These are phyloP conservation scores for Cylindrotheca closterium DNA, from an alignment of 108 stramenopile genomes.

Conservation along the genomic window DNA sequence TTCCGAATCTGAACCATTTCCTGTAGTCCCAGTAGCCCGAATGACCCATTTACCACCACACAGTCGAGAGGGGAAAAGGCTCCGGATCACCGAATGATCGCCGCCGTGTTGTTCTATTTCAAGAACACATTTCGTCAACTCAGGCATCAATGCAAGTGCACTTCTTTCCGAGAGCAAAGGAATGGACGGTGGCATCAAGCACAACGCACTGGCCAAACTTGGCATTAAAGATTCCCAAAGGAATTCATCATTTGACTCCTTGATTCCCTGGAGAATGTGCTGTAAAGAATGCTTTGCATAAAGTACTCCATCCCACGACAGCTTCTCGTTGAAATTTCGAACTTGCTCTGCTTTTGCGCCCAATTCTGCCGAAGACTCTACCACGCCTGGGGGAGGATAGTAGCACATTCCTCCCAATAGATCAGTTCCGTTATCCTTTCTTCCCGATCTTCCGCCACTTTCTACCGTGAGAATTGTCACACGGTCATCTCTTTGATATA, in stretches of 20 bases:
- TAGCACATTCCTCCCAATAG: constrained; percentile 51
- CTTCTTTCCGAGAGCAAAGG: constrained; percentile 66
- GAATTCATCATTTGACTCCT: constrained; percentile 18
- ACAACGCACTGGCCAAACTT: constrained; percentile 55
- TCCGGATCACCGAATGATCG: not conserved
- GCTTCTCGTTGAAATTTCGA: constrained; percentile 41
- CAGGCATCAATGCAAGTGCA: constrained; percentile 58
- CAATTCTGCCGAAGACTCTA: constrained; percentile 2
- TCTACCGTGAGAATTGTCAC: constrained; percentile 70
- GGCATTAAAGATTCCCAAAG: constrained; percentile 45
- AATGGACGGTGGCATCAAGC: constrained; percentile 66
- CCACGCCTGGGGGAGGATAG: constrained; percentile 28
- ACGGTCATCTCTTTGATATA: constrained; percentile 80
- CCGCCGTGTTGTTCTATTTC: constrained; percentile 22
- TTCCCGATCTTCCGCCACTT: constrained; percentile 17
- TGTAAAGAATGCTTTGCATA: constrained; percentile 42
- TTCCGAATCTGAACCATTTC: constrained; percentile 40
- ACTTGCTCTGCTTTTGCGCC: constrained; percentile 20
- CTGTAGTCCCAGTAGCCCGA: constrained; percentile 46
- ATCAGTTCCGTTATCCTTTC: constrained; percentile 11
- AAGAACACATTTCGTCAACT: constrained; percentile 48
- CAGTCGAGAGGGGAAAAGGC: constrained; percentile 32
- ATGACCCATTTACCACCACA: constrained; percentile 69
- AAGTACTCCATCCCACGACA: constrained; percentile 53
- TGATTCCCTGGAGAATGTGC: constrained; percentile 12